Conservation (phyloP, 129 eudicot genomes). For the Escallonia herrerae region DNA sequence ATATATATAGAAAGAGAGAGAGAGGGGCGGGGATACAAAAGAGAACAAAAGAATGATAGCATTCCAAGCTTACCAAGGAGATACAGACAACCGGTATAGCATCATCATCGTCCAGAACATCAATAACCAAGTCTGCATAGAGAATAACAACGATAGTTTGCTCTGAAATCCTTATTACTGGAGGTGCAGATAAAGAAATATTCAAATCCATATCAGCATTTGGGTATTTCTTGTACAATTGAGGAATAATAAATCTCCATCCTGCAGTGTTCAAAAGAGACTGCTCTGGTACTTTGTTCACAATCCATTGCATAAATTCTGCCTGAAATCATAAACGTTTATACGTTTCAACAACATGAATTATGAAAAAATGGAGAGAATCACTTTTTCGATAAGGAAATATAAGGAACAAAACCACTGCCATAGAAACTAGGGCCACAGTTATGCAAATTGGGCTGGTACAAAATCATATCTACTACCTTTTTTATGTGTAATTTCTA, state of each 20-base stretch:
- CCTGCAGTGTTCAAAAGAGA: constrained; percentile 57
- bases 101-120: constrained; percentile 39
- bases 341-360: neutral
- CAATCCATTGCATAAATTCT: constrained; percentile 55
- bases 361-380: neutral
- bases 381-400: neutral
- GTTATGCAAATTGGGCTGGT: too few species aligned
- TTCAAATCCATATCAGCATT: constrained; percentile 56
- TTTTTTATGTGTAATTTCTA: too few species aligned
- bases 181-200: constrained; percentile 47
- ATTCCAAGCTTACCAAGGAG: constrained; percentile 43
- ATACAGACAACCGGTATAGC: constrained; percentile 53
- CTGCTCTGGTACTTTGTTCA: constrained; percentile 57
- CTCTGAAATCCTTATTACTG: constrained; percentile 30
- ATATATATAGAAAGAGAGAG: too few species aligned
- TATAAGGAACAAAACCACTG: neutral
- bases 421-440: too few species aligned
- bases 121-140: constrained; percentile 41
- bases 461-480: too few species aligned
- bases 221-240: constrained; percentile 55
- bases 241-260: constrained; percentile 66
- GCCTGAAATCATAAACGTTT: constrained; percentile 29
- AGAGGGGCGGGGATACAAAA: neutral
- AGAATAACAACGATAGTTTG: constrained; percentile 31
- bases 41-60: too few species aligned